Evolutionary conservation across 257 asterid species (phyloP).

Genomic region (Catharanthus roseus): DNA sequence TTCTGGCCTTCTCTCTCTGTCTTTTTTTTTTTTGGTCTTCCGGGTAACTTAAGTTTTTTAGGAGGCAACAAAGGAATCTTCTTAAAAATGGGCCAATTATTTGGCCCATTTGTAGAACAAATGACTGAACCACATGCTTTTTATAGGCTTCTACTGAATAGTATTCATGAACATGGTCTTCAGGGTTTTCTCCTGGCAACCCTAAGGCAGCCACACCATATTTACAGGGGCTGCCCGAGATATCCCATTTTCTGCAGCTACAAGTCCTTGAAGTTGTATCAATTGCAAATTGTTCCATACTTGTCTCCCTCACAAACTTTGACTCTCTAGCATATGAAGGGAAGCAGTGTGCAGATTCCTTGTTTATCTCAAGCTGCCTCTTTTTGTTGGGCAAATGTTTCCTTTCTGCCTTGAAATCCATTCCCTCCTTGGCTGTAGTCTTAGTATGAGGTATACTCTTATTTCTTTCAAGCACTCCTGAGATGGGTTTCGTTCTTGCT

Average conservation of each 20-base stretch:
- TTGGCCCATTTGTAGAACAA: neutral
- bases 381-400: neutral
- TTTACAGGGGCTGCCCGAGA: neutral
- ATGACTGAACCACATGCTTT: neutral
- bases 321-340: neutral
- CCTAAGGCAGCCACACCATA: neutral
- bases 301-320: neutral
- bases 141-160: neutral
- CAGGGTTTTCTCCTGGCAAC: neutral
- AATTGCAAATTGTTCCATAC: too few species aligned
- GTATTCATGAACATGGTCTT: neutral
- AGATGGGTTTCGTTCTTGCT: neutral
- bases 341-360: neutral
- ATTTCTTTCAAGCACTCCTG: neutral
- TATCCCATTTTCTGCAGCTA: neutral
- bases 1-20: too few species aligned
- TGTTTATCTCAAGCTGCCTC: neutral
- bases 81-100: neutral
- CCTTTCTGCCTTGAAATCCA: neutral
- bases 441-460: neutral
- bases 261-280: too few species aligned
- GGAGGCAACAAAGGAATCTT: too few species aligned
- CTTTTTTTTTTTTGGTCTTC: too few species aligned
- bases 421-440: neutral
- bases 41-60: too few species aligned